Conservation (phyloP, 495 filamentous ascomycete species). For the Podospora comata region DNA sequence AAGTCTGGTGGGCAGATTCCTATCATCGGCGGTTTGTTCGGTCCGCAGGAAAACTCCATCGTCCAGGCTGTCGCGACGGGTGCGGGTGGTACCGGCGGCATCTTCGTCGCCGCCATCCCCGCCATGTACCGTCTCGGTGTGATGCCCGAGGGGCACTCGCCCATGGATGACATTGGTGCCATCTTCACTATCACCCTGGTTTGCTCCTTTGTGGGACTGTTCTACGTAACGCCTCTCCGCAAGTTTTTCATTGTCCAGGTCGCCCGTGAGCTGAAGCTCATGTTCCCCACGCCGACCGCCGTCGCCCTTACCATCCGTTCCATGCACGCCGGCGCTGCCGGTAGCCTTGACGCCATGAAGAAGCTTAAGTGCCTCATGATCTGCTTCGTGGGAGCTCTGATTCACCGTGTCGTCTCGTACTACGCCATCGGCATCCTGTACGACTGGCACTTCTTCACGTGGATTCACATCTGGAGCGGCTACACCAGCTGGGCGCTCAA, state of each 20-base stretch:
- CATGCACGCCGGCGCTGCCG: slow-evolving; percentile 58
- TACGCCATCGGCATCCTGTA: slow-evolving; percentile 63
- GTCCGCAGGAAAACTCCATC: slow-evolving; percentile 66
- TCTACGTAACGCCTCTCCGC: slow-evolving; percentile 64
- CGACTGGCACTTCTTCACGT: slow-evolving; percentile 65
- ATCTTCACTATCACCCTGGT: slow-evolving; percentile 61
- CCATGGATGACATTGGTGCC: slow-evolving; percentile 54
- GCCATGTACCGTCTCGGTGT: slow-evolving; percentile 60
- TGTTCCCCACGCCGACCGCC: slow-evolving; percentile 64
- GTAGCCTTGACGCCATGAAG: slow-evolving; percentile 52
- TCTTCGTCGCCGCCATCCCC: slow-evolving; percentile 63
- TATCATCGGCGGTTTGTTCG: slow-evolving; percentile 59
- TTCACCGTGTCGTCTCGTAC: slow-evolving; percentile 56
- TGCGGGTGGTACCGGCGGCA: slow-evolving; percentile 58
- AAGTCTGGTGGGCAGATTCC: slow-evolving; percentile 49
- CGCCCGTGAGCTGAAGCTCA: slow-evolving; percentile 57
- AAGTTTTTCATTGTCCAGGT: slow-evolving; percentile 69
- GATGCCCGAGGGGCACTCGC: slow-evolving; percentile 42
- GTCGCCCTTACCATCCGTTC: slow-evolving; percentile 62
- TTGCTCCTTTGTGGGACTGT: slow-evolving; percentile 64
- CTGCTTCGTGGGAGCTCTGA: slow-evolving; percentile 49
- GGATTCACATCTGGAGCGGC: slow-evolving; percentile 61
- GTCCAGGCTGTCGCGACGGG: slow-evolving; percentile 62
- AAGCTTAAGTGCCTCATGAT: slow-evolving; percentile 56
- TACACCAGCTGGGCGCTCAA: slow-evolving; percentile 54